phyloP scores from a whole-genome alignment of 441 rosid genomes.

The Dalechampia spathulata region DNA sequence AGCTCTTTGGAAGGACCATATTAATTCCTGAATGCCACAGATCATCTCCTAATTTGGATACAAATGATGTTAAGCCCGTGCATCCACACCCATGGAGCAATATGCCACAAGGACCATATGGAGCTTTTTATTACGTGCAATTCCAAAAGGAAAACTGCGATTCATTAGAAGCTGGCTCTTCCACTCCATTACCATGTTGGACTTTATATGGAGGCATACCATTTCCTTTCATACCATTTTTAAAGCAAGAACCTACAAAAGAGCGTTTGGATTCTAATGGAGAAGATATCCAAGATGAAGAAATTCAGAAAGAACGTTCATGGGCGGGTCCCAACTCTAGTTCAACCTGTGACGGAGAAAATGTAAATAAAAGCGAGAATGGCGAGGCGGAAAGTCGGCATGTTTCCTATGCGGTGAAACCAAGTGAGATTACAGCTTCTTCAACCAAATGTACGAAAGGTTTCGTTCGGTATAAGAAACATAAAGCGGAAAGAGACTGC shows the following conservation, averaged over 20 bases:
- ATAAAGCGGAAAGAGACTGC: constrained; percentile 23
- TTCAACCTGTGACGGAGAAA: constrained; percentile 35
- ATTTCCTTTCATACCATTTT: too few relatives aligned
- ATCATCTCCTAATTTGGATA: constrained; percentile 20
- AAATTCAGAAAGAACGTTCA: constrained; percentile 39
- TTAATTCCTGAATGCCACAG: constrained; percentile 34
- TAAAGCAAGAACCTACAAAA: constrained; percentile 7
- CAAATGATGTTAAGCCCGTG: constrained; percentile 19
- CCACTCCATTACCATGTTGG: constrained; percentile 19
- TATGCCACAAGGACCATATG: constrained; percentile 1
- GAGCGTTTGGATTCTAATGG: constrained; percentile 8
- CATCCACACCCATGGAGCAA: constrained; percentile 26
- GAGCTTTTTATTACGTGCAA: constrained; percentile 14
- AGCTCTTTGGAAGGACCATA: constrained; percentile 67
- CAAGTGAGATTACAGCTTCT: constrained; percentile 26
- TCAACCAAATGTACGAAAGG: constrained; percentile 35
- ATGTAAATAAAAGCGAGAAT: too few relatives aligned
- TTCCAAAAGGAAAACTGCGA: constrained; percentile 13
- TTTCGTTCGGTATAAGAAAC: constrained; percentile 59
- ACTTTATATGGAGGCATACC: constrained; percentile 10
- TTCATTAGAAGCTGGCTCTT: constrained; percentile 9
- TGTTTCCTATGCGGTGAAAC: background rate
- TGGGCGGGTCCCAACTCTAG: constrained; percentile 45
- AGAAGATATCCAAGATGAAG: constrained; percentile 27
- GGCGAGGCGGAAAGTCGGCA: constrained; percentile 18